Percentiles rank a stretch among this genome's conserved stretches.
phyloP scores from a whole-genome alignment of 2,329 filamentous ascomycete species.

The Penicillium sp. region DNA sequence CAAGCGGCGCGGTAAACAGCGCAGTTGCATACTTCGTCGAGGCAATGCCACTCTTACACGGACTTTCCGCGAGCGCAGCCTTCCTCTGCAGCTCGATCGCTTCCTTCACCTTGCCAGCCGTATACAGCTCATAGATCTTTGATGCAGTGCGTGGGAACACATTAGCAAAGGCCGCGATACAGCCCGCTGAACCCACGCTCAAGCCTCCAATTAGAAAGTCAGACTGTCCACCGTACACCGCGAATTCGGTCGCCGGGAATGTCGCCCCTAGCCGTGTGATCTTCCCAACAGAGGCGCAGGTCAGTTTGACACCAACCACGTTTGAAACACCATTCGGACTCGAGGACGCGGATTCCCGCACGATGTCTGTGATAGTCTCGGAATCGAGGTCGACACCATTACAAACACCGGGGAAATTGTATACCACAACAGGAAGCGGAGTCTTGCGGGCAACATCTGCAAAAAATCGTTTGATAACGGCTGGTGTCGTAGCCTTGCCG shows the following conservation, averaged over 20 bases:
- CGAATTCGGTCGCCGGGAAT: constrained; percentile 63
- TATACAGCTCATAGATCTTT: constrained; percentile 66
- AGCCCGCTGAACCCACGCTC: constrained; percentile 58
- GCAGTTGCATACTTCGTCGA: constrained; percentile 71
- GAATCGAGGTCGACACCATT: constrained; percentile 72
- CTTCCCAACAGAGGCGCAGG: constrained; percentile 67
- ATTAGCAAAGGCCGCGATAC: constrained; percentile 63
- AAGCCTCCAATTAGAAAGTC: constrained; percentile 68
- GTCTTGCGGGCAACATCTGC: constrained; percentile 59
- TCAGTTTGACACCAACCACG: constrained; percentile 69
- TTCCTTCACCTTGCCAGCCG: constrained; percentile 60
- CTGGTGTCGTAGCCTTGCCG: constrained; percentile 63
- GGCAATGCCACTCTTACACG: constrained; percentile 70
- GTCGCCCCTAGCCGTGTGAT: constrained; percentile 60
- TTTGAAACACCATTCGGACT: constrained; percentile 50
- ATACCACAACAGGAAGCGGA: constrained; percentile 65
- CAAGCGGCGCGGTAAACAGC: constrained; percentile 61
- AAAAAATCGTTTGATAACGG: constrained; percentile 65
- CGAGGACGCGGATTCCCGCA: constrained; percentile 44
- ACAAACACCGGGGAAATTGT: constrained; percentile 72
- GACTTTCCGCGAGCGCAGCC: constrained; percentile 68
- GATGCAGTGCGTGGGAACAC: constrained; percentile 62
- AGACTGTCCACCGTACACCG: constrained; percentile 72
- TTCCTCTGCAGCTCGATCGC: constrained; percentile 65
- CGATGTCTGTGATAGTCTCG: constrained; percentile 62